A percentile compares a stretch with the other conserved stretches of the same genome.
These are phyloP conservation scores for Syzygium syzygioides DNA, from an alignment of 441 rosid genomes.

Conservation along the genomic window DNA sequence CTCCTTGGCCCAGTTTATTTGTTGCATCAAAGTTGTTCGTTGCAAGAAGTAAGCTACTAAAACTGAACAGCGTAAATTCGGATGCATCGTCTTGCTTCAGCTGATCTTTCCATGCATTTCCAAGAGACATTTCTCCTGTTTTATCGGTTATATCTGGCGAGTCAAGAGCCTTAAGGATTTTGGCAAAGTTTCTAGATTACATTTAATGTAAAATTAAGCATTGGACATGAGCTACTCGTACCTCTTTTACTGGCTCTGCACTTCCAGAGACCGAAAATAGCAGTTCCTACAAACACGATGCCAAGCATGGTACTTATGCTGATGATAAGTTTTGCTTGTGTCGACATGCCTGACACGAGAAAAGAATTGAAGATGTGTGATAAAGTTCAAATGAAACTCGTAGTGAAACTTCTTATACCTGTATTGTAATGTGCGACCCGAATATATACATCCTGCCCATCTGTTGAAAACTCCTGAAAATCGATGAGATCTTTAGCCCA, in stretches of 20 bases:
- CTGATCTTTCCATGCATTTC: background rate
- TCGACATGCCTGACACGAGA: background rate
- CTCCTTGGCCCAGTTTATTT: conserved; percentile 7
- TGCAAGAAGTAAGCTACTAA: background rate
- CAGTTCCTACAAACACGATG: background rate
- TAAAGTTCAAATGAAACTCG: rapidly evolving
- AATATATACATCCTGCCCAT: background rate
- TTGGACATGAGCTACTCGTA: background rate
- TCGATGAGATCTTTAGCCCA: background rate
- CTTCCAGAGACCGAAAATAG: background rate
- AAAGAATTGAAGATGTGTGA: background rate
- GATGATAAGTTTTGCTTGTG: background rate
- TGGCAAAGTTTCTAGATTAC: background rate
- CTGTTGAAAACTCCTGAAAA: background rate
- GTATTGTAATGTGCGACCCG: background rate
- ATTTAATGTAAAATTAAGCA: background rate
- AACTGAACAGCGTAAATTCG: background rate
- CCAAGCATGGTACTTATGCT: background rate
- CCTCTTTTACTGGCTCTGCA: background rate
- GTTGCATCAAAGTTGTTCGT: background rate
- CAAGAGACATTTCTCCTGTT: background rate
- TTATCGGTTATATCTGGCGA: background rate
- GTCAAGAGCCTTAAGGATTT: background rate
- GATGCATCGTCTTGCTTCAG: background rate
- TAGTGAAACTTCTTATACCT: background rate